These are phyloP conservation scores for Echites panduratus DNA, from an alignment of 257 asterid genomes.

Conservation along the genomic window DNA sequence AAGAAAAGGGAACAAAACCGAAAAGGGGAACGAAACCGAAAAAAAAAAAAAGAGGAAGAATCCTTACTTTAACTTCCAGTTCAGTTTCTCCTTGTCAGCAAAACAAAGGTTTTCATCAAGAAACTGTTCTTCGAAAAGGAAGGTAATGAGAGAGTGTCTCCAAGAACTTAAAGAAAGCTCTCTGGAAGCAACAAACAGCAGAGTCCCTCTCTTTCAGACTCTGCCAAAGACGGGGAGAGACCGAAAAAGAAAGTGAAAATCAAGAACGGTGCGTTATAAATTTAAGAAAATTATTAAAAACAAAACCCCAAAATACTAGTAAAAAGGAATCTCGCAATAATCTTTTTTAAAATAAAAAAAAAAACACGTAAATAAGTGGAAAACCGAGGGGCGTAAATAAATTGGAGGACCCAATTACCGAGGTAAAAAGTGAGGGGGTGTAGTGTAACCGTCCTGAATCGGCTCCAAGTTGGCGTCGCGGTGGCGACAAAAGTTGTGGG, in stretches of 20 bases:
- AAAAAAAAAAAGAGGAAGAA: neutral
- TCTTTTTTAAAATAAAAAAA: neutral
- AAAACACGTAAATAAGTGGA: constrained; percentile 17
- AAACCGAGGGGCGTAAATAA: constrained; percentile 21
- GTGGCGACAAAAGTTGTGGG: neutral
- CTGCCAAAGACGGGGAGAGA: neutral
- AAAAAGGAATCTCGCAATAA: constrained; percentile 10
- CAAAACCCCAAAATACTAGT: neutral
- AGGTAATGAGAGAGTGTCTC: neutral
- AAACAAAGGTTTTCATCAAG: neutral
- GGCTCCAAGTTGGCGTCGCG: constrained; percentile 1
- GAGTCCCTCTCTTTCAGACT: neutral
- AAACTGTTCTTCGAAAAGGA: neutral
- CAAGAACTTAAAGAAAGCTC: neutral
- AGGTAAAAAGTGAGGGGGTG: neutral
- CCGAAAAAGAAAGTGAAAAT: constrained; percentile 6
- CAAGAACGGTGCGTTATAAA: constrained; percentile 20
- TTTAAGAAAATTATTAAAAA: neutral
- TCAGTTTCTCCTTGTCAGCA: no score
- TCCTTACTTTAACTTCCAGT: constrained; percentile 1
- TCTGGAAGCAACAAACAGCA: constrained; percentile 2
- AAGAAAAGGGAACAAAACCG: neutral
- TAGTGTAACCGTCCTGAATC: no score
- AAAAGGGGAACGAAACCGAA: neutral
- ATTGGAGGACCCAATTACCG: constrained; percentile 6